Evolutionary conservation across 2,329 filamentous ascomycete species (phyloP).

Genomic region (Aspergillus hortae): DNA sequence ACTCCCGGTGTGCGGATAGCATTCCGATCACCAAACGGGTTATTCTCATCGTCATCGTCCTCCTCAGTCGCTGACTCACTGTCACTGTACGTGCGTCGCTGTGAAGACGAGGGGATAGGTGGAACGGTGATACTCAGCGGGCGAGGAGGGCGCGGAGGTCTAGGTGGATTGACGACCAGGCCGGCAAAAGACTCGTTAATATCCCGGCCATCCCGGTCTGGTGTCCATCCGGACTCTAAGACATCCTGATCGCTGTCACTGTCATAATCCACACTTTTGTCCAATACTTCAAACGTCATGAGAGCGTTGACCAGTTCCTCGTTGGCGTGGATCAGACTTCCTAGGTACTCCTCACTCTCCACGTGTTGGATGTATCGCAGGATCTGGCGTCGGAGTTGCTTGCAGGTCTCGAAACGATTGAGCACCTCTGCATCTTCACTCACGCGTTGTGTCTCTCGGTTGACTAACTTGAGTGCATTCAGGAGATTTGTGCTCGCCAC

Average conservation of each 20-base stretch:
- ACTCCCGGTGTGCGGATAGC: slow-evolving; percentile 43
- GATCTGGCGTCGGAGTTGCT: slow-evolving; percentile 76
- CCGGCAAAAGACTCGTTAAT: slow-evolving; percentile 32
- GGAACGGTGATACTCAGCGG: slow-evolving; percentile 53
- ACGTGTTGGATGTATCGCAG: slow-evolving; percentile 90
- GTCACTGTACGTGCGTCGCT: slow-evolving; percentile 44
- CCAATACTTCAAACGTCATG: slow-evolving; percentile 91
- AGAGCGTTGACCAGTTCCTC: slow-evolving; percentile 91
- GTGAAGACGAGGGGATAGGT: slow-evolving; percentile 23
- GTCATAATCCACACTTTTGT: slow-evolving; percentile 60
- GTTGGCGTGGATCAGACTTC: slow-evolving; percentile 86
- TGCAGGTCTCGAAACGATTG: slow-evolving; percentile 79
- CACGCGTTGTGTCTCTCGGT: slow-evolving; percentile 81
- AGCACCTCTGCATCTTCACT: slow-evolving; percentile 77
- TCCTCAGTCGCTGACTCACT: slow-evolving; percentile 51
- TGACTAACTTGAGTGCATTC: slow-evolving; percentile 85
- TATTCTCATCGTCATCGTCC: slow-evolving; percentile 73
- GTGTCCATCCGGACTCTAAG: slow-evolving; percentile 27
- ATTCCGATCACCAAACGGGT: slow-evolving; percentile 84
- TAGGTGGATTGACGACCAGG: slow-evolving; percentile 32
- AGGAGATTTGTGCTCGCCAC: slow-evolving; percentile 87
- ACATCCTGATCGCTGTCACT: slow-evolving; percentile 62
- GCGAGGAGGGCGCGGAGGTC: slow-evolving; percentile 51
- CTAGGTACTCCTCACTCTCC: slow-evolving; percentile 87
- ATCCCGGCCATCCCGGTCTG: slow-evolving; percentile 21